These are phyloP conservation scores for Fusarium udum DNA, from an alignment of 2,329 filamentous ascomycete species.

Conservation along the genomic window DNA sequence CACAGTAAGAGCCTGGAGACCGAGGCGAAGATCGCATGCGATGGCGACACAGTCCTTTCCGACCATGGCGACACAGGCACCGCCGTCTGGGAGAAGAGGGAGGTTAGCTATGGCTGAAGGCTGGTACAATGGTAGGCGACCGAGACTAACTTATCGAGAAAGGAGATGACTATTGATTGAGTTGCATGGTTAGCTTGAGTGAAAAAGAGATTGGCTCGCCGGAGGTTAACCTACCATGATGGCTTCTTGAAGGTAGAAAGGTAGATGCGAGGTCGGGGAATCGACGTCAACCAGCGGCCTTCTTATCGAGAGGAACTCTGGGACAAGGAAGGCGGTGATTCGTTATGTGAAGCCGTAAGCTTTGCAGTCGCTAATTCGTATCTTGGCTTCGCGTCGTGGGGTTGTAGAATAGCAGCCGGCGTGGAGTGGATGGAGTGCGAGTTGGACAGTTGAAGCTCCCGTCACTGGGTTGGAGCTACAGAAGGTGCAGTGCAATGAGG, in stretches of 20 bases:
- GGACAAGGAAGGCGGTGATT: background rate
- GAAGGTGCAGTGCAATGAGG: constrained; percentile 31
- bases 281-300: constrained; percentile 38
- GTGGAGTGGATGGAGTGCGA: constrained; percentile 34
- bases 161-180: constrained; percentile 74
- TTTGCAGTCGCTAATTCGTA: constrained; percentile 13
- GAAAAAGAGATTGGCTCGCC: background rate
- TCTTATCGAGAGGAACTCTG: constrained; percentile 19
- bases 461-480: constrained; percentile 32
- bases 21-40: constrained; percentile 97
- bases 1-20: constrained; percentile 94
- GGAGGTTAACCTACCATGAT: constrained; percentile 44
- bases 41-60: constrained; percentile 99
- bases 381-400: constrained; percentile 10
- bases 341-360: background rate
- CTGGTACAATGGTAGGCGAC: background rate
- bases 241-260: constrained; percentile 27
- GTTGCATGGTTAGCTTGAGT: constrained; percentile 45
- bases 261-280: constrained; percentile 34
- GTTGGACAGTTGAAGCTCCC: constrained; percentile 39
- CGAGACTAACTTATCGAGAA: constrained; percentile 88
- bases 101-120: constrained; percentile 20
- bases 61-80: constrained; percentile 97
- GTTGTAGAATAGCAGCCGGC: constrained; percentile 10
- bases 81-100: constrained; percentile 68